Base-by-base conservation (phyloP, 2,329 filamentous ascomycete species). In the Chaetomium sp. region DNA sequence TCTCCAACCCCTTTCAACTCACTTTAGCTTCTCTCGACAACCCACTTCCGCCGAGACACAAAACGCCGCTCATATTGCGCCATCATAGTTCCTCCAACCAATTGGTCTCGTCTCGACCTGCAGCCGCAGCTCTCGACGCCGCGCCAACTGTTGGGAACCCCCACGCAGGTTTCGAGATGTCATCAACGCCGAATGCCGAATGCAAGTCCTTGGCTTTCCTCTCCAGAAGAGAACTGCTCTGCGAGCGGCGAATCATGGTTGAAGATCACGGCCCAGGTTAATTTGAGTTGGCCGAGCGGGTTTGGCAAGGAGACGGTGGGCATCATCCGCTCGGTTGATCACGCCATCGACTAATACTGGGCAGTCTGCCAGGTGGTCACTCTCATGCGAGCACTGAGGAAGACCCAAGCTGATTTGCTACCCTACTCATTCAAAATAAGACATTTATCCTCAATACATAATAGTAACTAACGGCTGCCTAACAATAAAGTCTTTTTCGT, bases 321-420 rank as follows among this genome's bases (percentile, higher is more conserved):
- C 68, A 64, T 58, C 66, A 69, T 69, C 45, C 33, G 60, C 60
- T 59, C 56, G 59, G 58, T 49, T 45, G 66, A 69, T 69, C 66
- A 67, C 66, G 66, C 66, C 53, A 69, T 69, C 59, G 60, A 51
- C 60, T 25, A 60, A 19, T n/a, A 16, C 19, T 31, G 21, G 13
- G 27, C 35, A 12, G 23, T 13, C n/a, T n/a, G n/a, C n/a, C n/a
- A n/a, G n/a, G n/a, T n/a, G n/a, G n/a, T n/a, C n/a, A n/a, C n/a
- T n/a, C n/a, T n/a, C 19, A 19, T 33, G 31, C 3, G 31, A 19
- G 25, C 25, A 29, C 16, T 13, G 21, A 16, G 4, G 23, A 51
- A 10, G 13, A 6, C 4, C 1, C 35, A 1, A 19, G 38, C 19
- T n/a, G 13, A 5, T n/a, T 42, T 38, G 4, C 7, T 2, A n/a